These are phyloP conservation scores for Pythium volutum DNA, from an alignment of 352 stramenopile species.

Conservation along the genomic window DNA sequence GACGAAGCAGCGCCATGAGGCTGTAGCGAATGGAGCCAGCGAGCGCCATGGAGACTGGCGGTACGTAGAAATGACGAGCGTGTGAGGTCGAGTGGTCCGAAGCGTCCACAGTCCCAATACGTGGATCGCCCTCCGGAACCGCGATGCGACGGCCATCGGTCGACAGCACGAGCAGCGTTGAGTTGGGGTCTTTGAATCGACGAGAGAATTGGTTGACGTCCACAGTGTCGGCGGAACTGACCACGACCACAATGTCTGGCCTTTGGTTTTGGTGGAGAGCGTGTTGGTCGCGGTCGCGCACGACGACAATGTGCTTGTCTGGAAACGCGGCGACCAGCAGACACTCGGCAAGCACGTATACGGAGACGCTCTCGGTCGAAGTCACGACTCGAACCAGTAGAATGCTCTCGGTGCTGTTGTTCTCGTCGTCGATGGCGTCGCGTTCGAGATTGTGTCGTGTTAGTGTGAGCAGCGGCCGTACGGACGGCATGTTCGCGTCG, in stretches of 20 bases:
- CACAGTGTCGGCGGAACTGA: background rate
- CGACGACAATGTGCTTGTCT: constrained; percentile 21
- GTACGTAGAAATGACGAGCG: constrained; percentile 3
- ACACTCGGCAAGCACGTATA: constrained; percentile 27
- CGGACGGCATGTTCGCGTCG: background rate
- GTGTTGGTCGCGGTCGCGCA: constrained; percentile 12
- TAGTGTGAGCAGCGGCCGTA: constrained; percentile 5
- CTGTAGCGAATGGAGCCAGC: constrained; percentile 25
- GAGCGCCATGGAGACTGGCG: constrained; percentile 38
- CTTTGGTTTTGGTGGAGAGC: background rate
- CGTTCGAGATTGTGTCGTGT: constrained; percentile 14
- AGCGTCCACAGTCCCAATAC: background rate
- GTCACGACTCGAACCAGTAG: background rate
- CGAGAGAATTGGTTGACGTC: background rate
- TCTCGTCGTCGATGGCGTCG: background rate
- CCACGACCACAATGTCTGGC: constrained; percentile 37
- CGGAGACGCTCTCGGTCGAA: background rate
- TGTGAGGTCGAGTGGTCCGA: background rate
- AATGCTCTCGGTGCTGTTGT: background rate
- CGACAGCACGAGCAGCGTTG: constrained; percentile 3
- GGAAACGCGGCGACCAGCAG: constrained; percentile 28
- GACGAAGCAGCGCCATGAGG: constrained; percentile 20
- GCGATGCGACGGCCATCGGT: background rate
- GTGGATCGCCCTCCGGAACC: background rate
- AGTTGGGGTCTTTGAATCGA: background rate